A percentile compares a stretch with the other conserved stretches of the same genome.
Conservation (phyloP, 352 stramenopile species). For the Globisporangium okanoganense region DNA sequence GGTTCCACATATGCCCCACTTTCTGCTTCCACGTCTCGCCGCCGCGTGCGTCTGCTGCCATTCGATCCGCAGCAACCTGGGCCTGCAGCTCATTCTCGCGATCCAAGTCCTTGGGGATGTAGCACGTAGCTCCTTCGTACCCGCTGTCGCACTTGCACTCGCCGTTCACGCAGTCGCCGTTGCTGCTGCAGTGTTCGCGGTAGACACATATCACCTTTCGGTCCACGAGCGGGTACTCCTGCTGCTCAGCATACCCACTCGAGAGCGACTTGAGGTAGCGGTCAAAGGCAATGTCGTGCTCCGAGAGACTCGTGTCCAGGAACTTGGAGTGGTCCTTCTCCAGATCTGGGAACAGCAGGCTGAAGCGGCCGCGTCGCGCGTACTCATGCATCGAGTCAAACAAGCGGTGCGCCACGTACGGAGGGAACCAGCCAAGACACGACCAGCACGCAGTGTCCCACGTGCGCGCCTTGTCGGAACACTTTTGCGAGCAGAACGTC, state of each 20-base stretch:
- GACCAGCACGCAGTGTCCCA: constrained; percentile 77
- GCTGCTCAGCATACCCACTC: constrained; percentile 38
- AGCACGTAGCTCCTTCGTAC: constrained; percentile 81
- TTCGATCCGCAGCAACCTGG: constrained; percentile 20
- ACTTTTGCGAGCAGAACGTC: constrained; percentile 62
- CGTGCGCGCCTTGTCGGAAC: constrained; percentile 44
- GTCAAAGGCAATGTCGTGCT: constrained; percentile 66
- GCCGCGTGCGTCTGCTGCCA: constrained; percentile 17
- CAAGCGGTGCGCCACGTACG: constrained; percentile 47
- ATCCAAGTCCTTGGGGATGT: constrained; percentile 64
- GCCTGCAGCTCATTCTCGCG: constrained; percentile 24
- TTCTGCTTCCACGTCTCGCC: constrained; percentile 64
- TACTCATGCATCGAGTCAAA: constrained; percentile 62
- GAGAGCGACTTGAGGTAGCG: constrained; percentile 73
- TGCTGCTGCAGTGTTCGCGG: constrained; percentile 75
- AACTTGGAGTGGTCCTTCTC: constrained; percentile 57
- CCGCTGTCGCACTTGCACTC: constrained; percentile 62
- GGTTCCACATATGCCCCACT: constrained; percentile 55
- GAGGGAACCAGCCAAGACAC: constrained; percentile 70
- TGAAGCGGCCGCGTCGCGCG: constrained; percentile 61
- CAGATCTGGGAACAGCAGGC: constrained; percentile 62
- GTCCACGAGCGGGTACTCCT: constrained; percentile 34
- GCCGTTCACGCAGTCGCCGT: constrained; percentile 82
- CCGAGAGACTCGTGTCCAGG: constrained; percentile 46
- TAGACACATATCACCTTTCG: constrained; percentile 59